Evolutionary conservation across 352 stramenopile species (phyloP).

Genomic region (Poterioochromonas sp.): DNA sequence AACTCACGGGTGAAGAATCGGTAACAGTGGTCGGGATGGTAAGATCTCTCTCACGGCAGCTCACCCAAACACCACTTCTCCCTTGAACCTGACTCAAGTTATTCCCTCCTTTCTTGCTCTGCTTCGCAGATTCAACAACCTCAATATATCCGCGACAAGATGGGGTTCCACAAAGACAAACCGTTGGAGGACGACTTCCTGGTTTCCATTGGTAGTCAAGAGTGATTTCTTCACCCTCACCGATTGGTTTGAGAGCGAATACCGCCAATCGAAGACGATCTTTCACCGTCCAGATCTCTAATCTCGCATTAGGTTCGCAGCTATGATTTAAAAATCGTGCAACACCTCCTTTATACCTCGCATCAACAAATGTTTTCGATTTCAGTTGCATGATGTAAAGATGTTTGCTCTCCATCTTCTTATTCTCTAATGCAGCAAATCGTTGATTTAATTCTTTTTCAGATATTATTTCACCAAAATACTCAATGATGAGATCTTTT

Average conservation of each 20-base stretch:
- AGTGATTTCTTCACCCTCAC: conserved; percentile 4
- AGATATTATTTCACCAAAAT: conserved; percentile 8
- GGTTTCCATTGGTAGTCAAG: conserved; percentile 32
- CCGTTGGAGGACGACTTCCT: not conserved
- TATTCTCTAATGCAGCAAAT: not conserved
- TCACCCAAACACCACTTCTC: not conserved
- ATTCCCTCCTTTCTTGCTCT: not conserved
- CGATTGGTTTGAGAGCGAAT: conserved; percentile 28
- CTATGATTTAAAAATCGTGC: conserved; percentile 35
- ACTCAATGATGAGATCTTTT: conserved; percentile 2
- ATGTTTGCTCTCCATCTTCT: not conserved
- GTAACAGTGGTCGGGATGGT: not conserved
- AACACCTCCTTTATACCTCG: not conserved
- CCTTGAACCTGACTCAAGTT: not conserved
- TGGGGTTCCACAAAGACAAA: not conserved
- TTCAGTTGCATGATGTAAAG: conserved; percentile 13
- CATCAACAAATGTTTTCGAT: conserved; percentile 22
- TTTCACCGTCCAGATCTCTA: conserved; percentile 33
- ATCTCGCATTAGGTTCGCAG: conserved; percentile 34
- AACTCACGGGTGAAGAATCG: not conserved
- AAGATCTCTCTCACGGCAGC: not conserved
- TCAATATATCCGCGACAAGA: conserved; percentile 27
- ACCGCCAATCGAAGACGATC: conserved; percentile 19
- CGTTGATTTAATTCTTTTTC: conserved; percentile 3
- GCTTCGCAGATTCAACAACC: not conserved